Base-by-base conservation (phyloP, 768 basidiomycete species). In the Hypholoma sublateritium region DNA sequence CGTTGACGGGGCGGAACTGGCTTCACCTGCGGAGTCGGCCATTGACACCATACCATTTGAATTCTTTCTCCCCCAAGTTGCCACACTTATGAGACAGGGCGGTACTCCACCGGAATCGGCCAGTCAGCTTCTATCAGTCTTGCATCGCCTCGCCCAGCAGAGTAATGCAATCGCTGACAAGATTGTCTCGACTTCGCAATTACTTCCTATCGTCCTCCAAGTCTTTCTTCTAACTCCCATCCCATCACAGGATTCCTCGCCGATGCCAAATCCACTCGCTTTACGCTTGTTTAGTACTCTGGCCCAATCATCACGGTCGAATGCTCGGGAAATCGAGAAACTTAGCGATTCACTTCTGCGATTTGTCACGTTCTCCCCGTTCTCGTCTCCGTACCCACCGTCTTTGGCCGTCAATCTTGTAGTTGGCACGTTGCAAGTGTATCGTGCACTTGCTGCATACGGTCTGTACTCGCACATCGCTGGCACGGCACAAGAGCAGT, bases 381-480 rank as follows among this genome's bases (percentile, higher is more conserved):
- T 73, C 13, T 62, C 72, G 3, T 76, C 76, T 1, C 68, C 73
- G 19, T 76, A 72, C 51, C 67, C 75, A 4, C 76, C 75, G 2
- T 69, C 77, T 0, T 79, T 81, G 43, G 74, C 83, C 0, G 76
- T 70, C 1, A 65, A 69, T 1, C 79, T 93, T 16, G 76, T 89
- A 14, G 70, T 71, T 1, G 72, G 72, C 28, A 89, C 87, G 0
- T 72, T 98, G 21, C 74, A 71, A 4, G 73, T 94, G 13, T 94
- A 91, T 70, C 66, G 76, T 0, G 65, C 73, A 2, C 77, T 97
- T 8, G 92, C 85, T 0, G 75, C 80, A 1, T 98, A 96, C 61
- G 95, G 95, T 0, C 67, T 96, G 1, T 88, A 87, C 61, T 72
- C 91, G 0, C 81, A 86, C 54, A 77, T 88, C 36, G 85, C 89